Base-by-base conservation (phyloP, 768 basidiomycete genomes). In the Termitomyces titanicus region DNA sequence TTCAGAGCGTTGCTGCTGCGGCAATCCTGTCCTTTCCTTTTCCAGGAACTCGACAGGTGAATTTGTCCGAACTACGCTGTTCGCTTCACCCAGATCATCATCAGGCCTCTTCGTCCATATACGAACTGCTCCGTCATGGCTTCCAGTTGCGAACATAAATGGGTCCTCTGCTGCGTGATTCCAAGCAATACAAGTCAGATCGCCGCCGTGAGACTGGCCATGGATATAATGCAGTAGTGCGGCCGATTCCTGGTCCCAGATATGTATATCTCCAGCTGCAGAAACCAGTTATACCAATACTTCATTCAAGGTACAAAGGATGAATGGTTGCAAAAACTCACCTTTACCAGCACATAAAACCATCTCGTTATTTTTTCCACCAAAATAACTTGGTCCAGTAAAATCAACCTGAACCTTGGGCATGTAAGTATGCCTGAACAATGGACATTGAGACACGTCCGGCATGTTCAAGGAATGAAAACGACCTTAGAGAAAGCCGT, bases 191-290 rank as follows among this genome's bases (percentile, higher is more conserved):
- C 87, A 88, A 9, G 91, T 92, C 55, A 92, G 64, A 64, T 91
- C 89, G 24, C 86, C 86, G 4, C 82, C 79, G 27, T 80, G 77
- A 13, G 72, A 74, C 64, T 84, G 85, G 27, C 83, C 79, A 13
- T 79, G 82, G 60, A 93, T 78, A 58, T 84, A 79, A 58, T 90
- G 89, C 3, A 93, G 74, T 1, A 90, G 72, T 9, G 82, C 77
- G 5, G 81, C 91, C 11, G 86, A 87, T 70, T 92, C 89, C 56
- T 84, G 82, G 63, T 93, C 91, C 91, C 91, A 93, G 12, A 92
- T 88, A 64, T 89, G 86, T 13, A 93, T 85, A 62, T 91, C 88
- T 4, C 91, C 91, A 57, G 81, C 90, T 91, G 56, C 33, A 20
- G 43, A 42, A 29, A 25, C 11, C 15, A 25, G 10, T 53, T 20